Evolutionary conservation across 257 asterid genomes (phyloP).

Genomic region (Capsicum chinense): DNA sequence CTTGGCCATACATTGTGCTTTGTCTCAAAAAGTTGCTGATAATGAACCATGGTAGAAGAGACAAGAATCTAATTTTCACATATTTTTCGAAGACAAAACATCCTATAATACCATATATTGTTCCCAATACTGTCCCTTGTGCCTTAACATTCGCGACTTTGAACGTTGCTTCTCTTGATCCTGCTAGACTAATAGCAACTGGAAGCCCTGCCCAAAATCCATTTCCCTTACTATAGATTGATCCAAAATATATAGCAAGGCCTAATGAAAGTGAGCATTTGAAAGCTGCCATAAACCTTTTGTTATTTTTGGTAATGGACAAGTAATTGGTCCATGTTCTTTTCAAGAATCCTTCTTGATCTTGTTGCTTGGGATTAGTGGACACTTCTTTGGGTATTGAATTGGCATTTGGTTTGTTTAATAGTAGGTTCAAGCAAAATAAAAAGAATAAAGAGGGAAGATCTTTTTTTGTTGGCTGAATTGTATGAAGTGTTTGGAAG

Average conservation of each 20-base stretch:
- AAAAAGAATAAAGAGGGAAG: conserved; percentile 69
- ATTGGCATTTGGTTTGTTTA: conserved; percentile 35
- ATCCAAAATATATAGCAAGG: conserved; percentile 66
- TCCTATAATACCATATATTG: conserved; percentile 78
- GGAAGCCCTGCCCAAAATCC: conserved; percentile 86
- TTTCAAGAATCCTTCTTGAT: not conserved
- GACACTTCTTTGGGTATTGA: conserved; percentile 21
- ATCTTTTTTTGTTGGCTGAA: conserved; percentile 40
- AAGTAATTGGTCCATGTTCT: conserved; percentile 31
- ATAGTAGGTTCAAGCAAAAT: conserved; percentile 68
- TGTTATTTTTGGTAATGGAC: conserved; percentile 38
- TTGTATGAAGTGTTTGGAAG: conserved; percentile 55
- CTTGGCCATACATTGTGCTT: conserved; percentile 88
- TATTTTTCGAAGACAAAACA: conserved; percentile 71
- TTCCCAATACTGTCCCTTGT: conserved; percentile 87
- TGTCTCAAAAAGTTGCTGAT: conserved; percentile 61
- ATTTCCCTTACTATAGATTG: conserved; percentile 64
- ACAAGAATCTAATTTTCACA: conserved; percentile 60
- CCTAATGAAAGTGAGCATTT: conserved; percentile 75
- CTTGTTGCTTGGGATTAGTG: conserved; percentile 30
- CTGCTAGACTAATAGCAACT: conserved; percentile 68
- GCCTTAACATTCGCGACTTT: conserved; percentile 73
- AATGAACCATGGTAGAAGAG: conserved; percentile 89
- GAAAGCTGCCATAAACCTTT: conserved; percentile 64
- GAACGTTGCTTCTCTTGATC: conserved; percentile 77